Evolutionary conservation across 768 basidiomycete species (phyloP).

Genomic region (Ramaria rubella): DNA sequence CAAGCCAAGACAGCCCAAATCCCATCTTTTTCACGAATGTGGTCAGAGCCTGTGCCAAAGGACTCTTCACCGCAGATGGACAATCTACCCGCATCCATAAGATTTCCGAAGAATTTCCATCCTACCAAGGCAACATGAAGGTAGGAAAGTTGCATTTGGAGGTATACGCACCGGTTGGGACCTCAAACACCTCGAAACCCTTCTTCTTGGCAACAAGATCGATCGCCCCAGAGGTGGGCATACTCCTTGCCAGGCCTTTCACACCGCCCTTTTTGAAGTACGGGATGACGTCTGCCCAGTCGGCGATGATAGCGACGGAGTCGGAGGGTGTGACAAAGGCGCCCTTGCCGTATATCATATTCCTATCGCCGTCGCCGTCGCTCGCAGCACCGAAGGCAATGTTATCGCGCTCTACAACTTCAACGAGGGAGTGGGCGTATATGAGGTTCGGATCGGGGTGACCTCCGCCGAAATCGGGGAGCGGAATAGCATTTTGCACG

Average conservation of each 20-base stretch:
- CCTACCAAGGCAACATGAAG: conserved; percentile 38
- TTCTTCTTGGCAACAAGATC: conserved; percentile 94
- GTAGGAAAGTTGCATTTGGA: neutral
- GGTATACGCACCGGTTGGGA: conserved; percentile 72
- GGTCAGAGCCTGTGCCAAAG: conserved; percentile 99
- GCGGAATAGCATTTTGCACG: conserved; percentile 84
- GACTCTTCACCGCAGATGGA: conserved; percentile 99
- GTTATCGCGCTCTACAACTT: conserved; percentile 77
- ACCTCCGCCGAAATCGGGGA: conserved; percentile 94
- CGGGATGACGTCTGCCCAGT: conserved; percentile 86
- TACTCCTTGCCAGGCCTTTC: conserved; percentile 92
- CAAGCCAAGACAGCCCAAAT: conserved; percentile 97
- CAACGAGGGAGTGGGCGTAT: conserved; percentile 91
- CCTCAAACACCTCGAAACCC: conserved; percentile 88
- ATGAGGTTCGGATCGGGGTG: conserved; percentile 99
- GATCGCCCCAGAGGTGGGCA: conserved; percentile 97
- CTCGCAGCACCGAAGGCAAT: conserved; percentile 94
- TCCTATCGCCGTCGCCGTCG: conserved; percentile 96
- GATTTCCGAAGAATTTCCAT: conserved; percentile 99
- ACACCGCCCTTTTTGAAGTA: conserved; percentile 89
- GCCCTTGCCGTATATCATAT: conserved; percentile 99
- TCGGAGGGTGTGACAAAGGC: conserved; percentile 98
- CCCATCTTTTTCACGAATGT: conserved; percentile 99
- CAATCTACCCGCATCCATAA: conserved; percentile 97
- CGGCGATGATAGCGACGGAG: conserved; percentile 97